Evolutionary conservation across 495 filamentous ascomycete genomes (phyloP).

Genomic region (Hyaloscypha finlandica): DNA sequence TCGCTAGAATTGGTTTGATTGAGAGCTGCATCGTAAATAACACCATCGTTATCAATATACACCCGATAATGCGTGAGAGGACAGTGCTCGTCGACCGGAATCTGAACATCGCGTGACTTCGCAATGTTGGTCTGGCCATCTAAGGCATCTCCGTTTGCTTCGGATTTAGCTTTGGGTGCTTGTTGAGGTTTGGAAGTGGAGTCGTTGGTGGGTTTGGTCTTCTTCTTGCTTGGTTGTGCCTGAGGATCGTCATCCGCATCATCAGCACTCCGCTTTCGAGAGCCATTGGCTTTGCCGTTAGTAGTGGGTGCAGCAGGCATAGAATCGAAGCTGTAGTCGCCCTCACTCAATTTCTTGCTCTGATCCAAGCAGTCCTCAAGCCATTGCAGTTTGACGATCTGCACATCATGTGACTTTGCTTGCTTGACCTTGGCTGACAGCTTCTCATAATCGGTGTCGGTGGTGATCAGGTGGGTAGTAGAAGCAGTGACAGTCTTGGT

Average conservation of each 20-base stretch:
- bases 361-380: slow-evolving; percentile 52
- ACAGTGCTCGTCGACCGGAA: slow-evolving; percentile 49
- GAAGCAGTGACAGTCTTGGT: slow-evolving; percentile 45
- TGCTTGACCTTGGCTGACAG: slow-evolving; percentile 49
- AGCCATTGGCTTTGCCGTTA: slow-evolving; percentile 27
- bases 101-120: slow-evolving; percentile 45
- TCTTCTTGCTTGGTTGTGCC: slow-evolving; percentile 37
- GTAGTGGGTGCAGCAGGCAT: slow-evolving; percentile 13
- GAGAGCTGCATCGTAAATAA: slow-evolving; percentile 67
- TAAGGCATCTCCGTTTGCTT: slow-evolving; percentile 10
- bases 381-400: slow-evolving; percentile 65
- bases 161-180: slow-evolving; percentile 25
- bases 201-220: slow-evolving; percentile 13
- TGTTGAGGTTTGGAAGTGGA: slow-evolving; percentile 35
- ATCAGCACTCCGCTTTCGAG: slow-evolving; percentile 32
- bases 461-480: slow-evolving; percentile 64
- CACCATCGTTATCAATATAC: slow-evolving; percentile 60
- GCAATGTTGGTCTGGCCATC: slow-evolving; percentile 41
- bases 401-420: slow-evolving; percentile 48
- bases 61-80: slow-evolving; percentile 46
- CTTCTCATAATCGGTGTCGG: slow-evolving; percentile 53
- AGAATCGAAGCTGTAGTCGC: slow-evolving; percentile 39
- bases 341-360: slow-evolving; percentile 46
- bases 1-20: slow-evolving; percentile 59
- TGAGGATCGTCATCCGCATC: slow-evolving; percentile 31